These are phyloP conservation scores for Scedosporium boydii DNA, from an alignment of 2,329 filamentous ascomycete species.

Conservation along the genomic window DNA sequence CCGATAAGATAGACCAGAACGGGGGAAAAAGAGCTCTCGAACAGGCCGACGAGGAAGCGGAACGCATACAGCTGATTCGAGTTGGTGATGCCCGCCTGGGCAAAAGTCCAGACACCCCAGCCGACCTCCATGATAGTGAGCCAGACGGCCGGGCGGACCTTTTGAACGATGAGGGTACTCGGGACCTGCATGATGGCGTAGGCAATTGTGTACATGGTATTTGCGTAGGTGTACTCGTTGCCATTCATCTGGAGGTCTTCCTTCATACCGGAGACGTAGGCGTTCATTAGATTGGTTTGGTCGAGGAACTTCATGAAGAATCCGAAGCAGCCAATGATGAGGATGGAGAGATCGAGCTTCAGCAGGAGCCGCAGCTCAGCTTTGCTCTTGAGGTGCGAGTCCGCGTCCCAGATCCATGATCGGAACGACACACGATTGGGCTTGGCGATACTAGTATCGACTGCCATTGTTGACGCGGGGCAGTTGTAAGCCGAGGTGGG, in stretches of 20 bases:
- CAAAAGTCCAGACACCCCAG: conserved; percentile 30
- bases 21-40: conserved; percentile 46
- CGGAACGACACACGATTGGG: conserved; percentile 5
- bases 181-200: conserved; percentile 33
- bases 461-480: neutral
- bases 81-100: conserved; percentile 28
- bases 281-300: conserved; percentile 27
- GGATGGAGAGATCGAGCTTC: conserved; percentile 40
- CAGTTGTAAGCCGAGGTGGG: neutral
- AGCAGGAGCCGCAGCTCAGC: conserved; percentile 34
- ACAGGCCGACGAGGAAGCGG: conserved; percentile 43
- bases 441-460: neutral
- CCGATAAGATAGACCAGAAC: conserved; percentile 45
- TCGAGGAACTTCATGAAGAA: conserved; percentile 42
- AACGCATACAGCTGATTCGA: conserved; percentile 33
- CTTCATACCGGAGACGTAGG: conserved; percentile 20
- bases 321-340: conserved; percentile 53
- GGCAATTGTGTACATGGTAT: conserved; percentile 36
- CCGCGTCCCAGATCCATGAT: conserved; percentile 3
- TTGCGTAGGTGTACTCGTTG: conserved; percentile 25
- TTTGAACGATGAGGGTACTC: conserved; percentile 32
- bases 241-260: conserved; percentile 13
- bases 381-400: conserved; percentile 11
- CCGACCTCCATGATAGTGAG: conserved; percentile 24
- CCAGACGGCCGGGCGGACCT: conserved; percentile 31